Conservation (phyloP, 805 yeast genomes). For the Deakozyma indianensis region DNA sequence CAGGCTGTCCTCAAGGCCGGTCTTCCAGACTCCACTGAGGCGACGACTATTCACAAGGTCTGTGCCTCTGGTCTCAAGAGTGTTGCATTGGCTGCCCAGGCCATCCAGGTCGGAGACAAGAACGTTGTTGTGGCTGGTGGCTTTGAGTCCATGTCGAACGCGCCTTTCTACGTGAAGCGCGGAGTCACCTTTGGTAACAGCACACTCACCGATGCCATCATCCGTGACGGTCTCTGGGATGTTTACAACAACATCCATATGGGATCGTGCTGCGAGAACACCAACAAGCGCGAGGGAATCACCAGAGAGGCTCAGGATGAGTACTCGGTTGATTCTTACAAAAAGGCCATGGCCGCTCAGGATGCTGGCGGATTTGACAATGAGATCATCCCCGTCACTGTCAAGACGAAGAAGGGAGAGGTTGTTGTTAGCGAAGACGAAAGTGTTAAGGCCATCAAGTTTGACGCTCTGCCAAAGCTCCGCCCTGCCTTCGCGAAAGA, state of each 20-base stretch:
- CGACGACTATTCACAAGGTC: constrained; percentile 85
- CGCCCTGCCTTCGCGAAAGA: constrained; percentile 85
- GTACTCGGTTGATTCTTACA: constrained; percentile 68
- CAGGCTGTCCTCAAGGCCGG: constrained; percentile 89
- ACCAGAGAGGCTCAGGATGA: constrained; percentile 77
- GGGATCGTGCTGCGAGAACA: constrained; percentile 94
- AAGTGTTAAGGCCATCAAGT: constrained; percentile 57
- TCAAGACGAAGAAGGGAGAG: constrained; percentile 59
- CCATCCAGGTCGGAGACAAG: constrained; percentile 70
- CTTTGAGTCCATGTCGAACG: constrained; percentile 89
- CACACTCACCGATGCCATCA: constrained; percentile 40
- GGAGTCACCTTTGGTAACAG: constrained; percentile 43
- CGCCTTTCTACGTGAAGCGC: constrained; percentile 76
- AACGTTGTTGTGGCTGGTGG: constrained; percentile 90
- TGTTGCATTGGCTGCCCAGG: constrained; percentile 74
- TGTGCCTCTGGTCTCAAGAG: constrained; percentile 94
- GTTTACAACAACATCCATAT: constrained; percentile 74
- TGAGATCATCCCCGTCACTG: constrained; percentile 74
- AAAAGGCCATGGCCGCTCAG: constrained; percentile 63
- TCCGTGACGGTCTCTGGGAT: constrained; percentile 80
- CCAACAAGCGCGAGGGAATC: constrained; percentile 63
- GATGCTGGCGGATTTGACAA: constrained; percentile 54
- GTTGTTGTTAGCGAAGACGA: constrained; percentile 58
- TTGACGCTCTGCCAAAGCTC: constrained; percentile 54
- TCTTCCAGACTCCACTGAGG: constrained; percentile 62